Evolutionary conservation across 495 filamentous ascomycete species (phyloP).

Genomic region (Podospora comata): DNA sequence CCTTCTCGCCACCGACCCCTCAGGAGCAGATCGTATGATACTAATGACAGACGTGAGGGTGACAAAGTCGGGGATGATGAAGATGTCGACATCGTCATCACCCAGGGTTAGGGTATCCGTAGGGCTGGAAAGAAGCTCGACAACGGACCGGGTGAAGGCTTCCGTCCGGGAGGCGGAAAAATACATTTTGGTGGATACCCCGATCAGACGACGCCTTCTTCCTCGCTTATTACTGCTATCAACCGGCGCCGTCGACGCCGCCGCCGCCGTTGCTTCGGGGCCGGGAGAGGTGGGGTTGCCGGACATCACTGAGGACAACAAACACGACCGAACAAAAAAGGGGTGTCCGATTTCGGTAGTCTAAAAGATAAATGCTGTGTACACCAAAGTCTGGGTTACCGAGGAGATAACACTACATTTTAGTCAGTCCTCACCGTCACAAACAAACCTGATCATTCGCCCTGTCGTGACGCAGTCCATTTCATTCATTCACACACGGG

Average conservation of each 20-base stretch:
- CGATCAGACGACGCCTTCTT: constrained; percentile 49
- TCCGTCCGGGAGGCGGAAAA: constrained; percentile 64
- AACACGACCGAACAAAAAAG: no score
- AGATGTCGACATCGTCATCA: constrained; percentile 48
- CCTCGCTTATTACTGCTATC: neutral
- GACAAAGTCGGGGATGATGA: constrained; percentile 73
- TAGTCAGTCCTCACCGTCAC: neutral
- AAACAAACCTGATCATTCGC: neutral
- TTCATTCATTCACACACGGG: no score
- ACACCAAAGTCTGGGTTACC: no score
- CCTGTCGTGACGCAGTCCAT: neutral
- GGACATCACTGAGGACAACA: neutral
- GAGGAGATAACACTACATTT: no score
- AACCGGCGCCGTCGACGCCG: no score
- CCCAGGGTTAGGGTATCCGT: constrained; percentile 30
- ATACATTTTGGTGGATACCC: constrained; percentile 83
- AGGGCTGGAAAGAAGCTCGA: constrained; percentile 40
- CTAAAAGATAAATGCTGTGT: no score
- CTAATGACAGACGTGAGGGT: constrained; percentile 56
- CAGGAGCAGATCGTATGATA: constrained; percentile 44
- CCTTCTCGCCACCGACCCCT: constrained; percentile 26
- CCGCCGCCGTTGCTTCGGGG: no score
- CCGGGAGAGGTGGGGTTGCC: neutral
- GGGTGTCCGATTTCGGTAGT: no score
- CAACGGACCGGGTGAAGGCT: constrained; percentile 57